These are phyloP conservation scores for Melanomma pulvis-pyrius DNA, from an alignment of 495 filamentous ascomycete genomes.

Conservation along the genomic window DNA sequence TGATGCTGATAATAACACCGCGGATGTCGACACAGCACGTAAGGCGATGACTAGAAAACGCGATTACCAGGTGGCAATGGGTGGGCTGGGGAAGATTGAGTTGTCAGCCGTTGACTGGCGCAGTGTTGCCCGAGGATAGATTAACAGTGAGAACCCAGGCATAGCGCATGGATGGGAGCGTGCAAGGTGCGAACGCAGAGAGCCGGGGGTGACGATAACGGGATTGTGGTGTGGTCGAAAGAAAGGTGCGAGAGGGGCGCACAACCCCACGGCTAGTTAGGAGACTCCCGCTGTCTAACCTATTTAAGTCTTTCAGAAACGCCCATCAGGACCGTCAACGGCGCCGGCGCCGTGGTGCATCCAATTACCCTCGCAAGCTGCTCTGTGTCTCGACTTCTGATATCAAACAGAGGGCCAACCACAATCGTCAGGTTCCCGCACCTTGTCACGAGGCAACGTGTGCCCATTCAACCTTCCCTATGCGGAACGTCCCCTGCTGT, in stretches of 20 bases:
- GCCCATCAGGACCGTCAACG: not conserved
- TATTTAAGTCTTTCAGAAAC: not conserved
- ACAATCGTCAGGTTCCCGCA: not conserved
- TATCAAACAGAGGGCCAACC: slow-evolving; percentile 8
- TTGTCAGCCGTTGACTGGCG: not conserved
- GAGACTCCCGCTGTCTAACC: not conserved
- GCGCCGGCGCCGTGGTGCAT: not conserved
- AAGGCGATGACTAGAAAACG: not conserved
- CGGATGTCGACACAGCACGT: slow-evolving; percentile 8
- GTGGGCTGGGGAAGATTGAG: slow-evolving; percentile 15
- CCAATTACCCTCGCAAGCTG: slow-evolving; percentile 2
- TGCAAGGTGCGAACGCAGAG: slow-evolving; percentile 7
- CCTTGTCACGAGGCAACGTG: not conserved
- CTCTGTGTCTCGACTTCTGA: not conserved
- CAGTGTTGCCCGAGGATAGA: slow-evolving; percentile 20
- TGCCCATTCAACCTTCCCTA: slow-evolving; percentile 1
- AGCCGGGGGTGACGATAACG: slow-evolving; percentile 11
- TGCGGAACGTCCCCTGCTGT: slow-evolving; percentile 16
- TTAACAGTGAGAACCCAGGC: slow-evolving; percentile 1
- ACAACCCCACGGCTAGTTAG: not conserved
- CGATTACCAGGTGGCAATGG: slow-evolving; percentile 12
- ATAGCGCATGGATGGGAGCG: not conserved
- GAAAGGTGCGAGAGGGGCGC: slow-evolving; percentile 9
- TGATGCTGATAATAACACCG: not conserved
- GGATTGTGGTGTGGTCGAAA: slow-evolving; percentile 1